These are phyloP conservation scores for Sugiyamaella paludigena DNA, from an alignment of 1,139 yeast species.

Conservation along the genomic window DNA sequence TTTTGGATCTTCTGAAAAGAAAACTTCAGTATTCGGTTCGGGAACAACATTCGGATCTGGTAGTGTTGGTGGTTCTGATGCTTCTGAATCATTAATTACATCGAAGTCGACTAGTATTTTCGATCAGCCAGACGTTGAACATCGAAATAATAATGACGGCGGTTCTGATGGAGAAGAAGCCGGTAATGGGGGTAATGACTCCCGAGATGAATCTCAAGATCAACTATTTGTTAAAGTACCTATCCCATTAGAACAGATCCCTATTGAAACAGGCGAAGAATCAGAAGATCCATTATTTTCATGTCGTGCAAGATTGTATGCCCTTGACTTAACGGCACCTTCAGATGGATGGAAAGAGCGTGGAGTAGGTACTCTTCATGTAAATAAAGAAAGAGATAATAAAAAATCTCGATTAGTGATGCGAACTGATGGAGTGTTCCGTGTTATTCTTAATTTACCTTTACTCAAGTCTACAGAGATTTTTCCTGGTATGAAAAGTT, in stretches of 20 bases:
- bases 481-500: conserved; percentile 79
- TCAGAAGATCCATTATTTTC: conserved; percentile 68
- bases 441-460: conserved; percentile 78
- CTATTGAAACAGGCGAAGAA: conserved; percentile 86
- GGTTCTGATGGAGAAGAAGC: conserved; percentile 16
- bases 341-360: conserved; percentile 92
- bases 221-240: conserved; percentile 30
- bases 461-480: conserved; percentile 58
- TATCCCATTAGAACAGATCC: conserved; percentile 39
- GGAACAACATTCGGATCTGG: conserved; percentile 8
- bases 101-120: conserved; percentile 9
- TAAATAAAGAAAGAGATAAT: conserved; percentile 47
- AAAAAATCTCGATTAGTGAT: conserved; percentile 63
- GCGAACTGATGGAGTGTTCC: conserved; percentile 85
- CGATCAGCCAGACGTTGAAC: conserved; percentile 15
- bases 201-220: conserved; percentile 25
- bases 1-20: conserved; percentile 4
- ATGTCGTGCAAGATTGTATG: conserved; percentile 77
- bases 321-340: conserved; percentile 61
- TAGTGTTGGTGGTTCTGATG: conserved; percentile 2
- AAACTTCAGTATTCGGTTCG: conserved; percentile 5
- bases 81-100: conserved; percentile 3
- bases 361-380: conserved; percentile 83
- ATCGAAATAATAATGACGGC: conserved; percentile 4
- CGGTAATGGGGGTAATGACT: conserved; percentile 18